These are phyloP conservation scores for Chimonanthus praecox DNA, from an alignment of 164 flowering plant genomes.

Conservation along the genomic window DNA sequence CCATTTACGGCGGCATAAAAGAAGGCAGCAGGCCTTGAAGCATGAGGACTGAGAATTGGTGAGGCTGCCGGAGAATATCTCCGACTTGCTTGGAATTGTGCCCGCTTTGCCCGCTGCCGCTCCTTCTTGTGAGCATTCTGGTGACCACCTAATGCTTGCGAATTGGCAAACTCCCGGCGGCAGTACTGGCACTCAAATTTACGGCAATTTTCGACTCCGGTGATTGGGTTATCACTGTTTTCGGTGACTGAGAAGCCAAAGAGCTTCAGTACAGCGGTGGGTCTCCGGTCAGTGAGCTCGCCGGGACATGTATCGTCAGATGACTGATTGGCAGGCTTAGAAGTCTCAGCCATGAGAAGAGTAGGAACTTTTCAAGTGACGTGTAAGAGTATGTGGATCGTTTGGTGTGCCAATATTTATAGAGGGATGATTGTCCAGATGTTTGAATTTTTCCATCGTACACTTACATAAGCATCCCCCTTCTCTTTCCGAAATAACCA, in stretches of 20 bases:
- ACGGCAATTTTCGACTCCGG: slow-evolving; percentile 24
- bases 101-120: slow-evolving; percentile 67
- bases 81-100: slow-evolving; percentile 45
- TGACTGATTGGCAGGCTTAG: neutral
- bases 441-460: no score
- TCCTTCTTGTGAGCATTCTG: slow-evolving; percentile 90
- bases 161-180: slow-evolving; percentile 73
- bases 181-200: slow-evolving; percentile 83
- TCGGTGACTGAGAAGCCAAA: slow-evolving; percentile 10
- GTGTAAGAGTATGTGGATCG: neutral
- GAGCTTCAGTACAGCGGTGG: slow-evolving; percentile 7
- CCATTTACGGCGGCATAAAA: slow-evolving; percentile 13
- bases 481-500: no score
- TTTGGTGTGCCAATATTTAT: neutral
- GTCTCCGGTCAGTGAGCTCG: slow-evolving; percentile 3
- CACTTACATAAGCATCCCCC: no score
- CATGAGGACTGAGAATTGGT: slow-evolving; percentile 20
- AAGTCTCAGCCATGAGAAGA: neutral
- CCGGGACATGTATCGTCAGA: slow-evolving; percentile 2
- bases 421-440: neutral
- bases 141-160: slow-evolving; percentile 90
- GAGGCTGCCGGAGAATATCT: slow-evolving; percentile 31
- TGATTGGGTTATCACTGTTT: neutral
- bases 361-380: neutral
- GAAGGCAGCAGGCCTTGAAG: slow-evolving; percentile 15